Base-by-base conservation (phyloP, 2,329 filamentous ascomycete genomes). In the Periglandula ipomoeae region DNA sequence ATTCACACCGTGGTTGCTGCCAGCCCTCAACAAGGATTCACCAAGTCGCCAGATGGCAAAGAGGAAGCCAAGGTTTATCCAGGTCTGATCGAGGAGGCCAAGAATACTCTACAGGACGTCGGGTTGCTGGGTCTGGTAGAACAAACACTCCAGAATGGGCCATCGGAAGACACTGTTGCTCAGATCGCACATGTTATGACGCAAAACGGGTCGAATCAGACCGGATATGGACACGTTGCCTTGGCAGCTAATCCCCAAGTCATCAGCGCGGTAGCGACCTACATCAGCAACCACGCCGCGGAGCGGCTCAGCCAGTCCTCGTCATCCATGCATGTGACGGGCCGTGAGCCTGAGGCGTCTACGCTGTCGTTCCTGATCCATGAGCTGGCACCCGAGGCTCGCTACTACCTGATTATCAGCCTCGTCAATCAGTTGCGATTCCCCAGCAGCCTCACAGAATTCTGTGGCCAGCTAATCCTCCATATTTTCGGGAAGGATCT, bases 351-450 rank as follows among this genome's bases (percentile, higher is more conserved):
- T 26, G 85, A 91, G 56, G 81, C 85, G 32, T 79, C 79, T 41
- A 73, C 93, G 13, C 69, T 98, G 51, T 85, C 85, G 51, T 82
- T 86, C 57, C 75, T 98, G 26, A 78, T 87, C 9, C 84, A 85
- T 58, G 85, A 86, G 52, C 73, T 94, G 35, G 74, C 78, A 35
- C 79, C 87, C 1, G 88, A 94, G 65, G 82, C 83, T 20, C 84
- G 90, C 47, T 95, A 95, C 70, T 87, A 88, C 63, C 73, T 98
- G 50, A 69, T 97, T 50, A 82, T 78, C 57, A 87, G 87, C 55
- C 88, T 98, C 62, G 79, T 88, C 50, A 95, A 97, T 65, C 90
- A 97, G 68, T 78, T 98, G 44, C 86, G 93, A 52, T 95, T 85
- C 64, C 89, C 90, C 10, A 95, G 89, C 61, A 82, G 83, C 44